Evolutionary conservation across 805 yeast genomes (phyloP).

Genomic region (Metschnikowia rubicola): DNA sequence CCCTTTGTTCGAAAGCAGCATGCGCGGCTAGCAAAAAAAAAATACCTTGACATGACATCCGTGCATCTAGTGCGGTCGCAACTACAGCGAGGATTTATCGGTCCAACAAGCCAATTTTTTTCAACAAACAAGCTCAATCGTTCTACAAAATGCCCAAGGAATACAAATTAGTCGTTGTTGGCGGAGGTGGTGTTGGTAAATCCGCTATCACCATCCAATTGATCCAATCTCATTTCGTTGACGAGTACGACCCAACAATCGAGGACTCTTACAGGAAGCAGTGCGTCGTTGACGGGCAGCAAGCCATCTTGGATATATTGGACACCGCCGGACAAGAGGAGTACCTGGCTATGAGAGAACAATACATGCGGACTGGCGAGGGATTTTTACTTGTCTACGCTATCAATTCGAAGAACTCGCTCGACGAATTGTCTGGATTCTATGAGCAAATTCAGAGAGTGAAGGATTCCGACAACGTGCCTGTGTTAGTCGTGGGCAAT

Average conservation of each 20-base stretch:
- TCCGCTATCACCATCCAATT: constrained; percentile 93
- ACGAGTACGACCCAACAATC: constrained; percentile 97
- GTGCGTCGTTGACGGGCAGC: constrained; percentile 76
- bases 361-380: constrained; percentile 94
- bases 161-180: constrained; percentile 91
- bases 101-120: neutral
- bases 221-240: constrained; percentile 92
- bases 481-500: constrained; percentile 76
- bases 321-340: constrained; percentile 99
- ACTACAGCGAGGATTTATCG: constrained; percentile 1
- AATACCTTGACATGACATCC: neutral
- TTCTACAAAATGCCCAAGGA: constrained; percentile 50
- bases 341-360: constrained; percentile 80
- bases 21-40: constrained; percentile 3
- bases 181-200: constrained; percentile 99
- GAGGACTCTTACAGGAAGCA: constrained; percentile 90
- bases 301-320: constrained; percentile 63
- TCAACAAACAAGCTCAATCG: neutral
- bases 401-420: constrained; percentile 78
- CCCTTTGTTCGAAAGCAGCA: neutral
- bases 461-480: constrained; percentile 71
- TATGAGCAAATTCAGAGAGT: constrained; percentile 74
- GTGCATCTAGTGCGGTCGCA: constrained; percentile 4
- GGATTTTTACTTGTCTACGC: constrained; percentile 89
- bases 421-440: constrained; percentile 79